Percentiles rank a stretch among this genome's conserved stretches.
Evolutionary conservation across 805 yeast genomes (phyloP).

Genomic region (Scheffersomyces amazonensis): DNA sequence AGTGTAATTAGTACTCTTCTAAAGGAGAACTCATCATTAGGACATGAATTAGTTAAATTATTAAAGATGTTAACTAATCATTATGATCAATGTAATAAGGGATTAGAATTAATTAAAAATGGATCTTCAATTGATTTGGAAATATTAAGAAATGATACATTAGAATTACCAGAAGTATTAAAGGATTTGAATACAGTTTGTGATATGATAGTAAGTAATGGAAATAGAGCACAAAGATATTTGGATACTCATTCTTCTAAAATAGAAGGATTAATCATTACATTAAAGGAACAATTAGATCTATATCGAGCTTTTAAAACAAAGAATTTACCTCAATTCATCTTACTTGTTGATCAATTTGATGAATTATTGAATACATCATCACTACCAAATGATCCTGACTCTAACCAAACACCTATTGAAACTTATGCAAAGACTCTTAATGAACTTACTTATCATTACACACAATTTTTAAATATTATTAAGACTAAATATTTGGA

Average conservation of each 20-base stretch:
- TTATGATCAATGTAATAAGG: conserved; percentile 72
- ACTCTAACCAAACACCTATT: conserved; percentile 11
- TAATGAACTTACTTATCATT: conserved; percentile 30
- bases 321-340: conserved; percentile 20
- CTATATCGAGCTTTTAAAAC: conserved; percentile 20
- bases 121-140: conserved; percentile 29
- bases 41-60: conserved; percentile 66
- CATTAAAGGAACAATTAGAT: conserved; percentile 13
- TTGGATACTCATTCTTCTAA: conserved; percentile 10
- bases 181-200: conserved; percentile 39
- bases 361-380: conserved; percentile 9
- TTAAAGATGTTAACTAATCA: conserved; percentile 75
- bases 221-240: conserved; percentile 24
- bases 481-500: conserved; percentile 33
- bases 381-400: conserved; percentile 8
- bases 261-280: conserved; percentile 12
- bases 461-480: conserved; percentile 29
- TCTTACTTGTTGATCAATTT: conserved; percentile 16
- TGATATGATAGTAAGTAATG: conserved; percentile 35
- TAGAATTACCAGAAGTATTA: conserved; percentile 57
- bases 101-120: conserved; percentile 28
- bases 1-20: conserved; percentile 19
- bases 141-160: conserved; percentile 50
- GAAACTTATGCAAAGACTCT: conserved; percentile 23
- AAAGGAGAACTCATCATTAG: conserved; percentile 48